phyloP scores from a whole-genome alignment of 192 early-diverging fungal species.

The Cetraspora pellucida region DNA sequence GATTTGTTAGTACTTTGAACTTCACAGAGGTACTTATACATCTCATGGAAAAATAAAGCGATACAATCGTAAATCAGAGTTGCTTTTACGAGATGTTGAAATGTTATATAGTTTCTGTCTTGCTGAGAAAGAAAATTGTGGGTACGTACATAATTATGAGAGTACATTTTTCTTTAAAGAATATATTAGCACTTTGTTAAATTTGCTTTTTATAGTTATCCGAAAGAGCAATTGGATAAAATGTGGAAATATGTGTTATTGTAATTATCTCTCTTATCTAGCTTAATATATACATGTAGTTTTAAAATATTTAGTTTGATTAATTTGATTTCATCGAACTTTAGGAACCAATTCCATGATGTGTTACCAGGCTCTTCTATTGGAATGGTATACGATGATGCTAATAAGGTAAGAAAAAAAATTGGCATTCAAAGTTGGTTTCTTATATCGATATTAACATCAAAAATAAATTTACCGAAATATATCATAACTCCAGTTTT shows the following conservation, averaged over 20 bases:
- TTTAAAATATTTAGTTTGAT: not conserved
- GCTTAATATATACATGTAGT: slow-evolving; percentile 2
- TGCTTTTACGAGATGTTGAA: slow-evolving; percentile 85
- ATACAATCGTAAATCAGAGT: slow-evolving; percentile 84
- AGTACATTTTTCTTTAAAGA: not conserved
- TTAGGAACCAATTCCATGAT: slow-evolving; percentile 94
- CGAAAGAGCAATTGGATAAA: slow-evolving; percentile 71
- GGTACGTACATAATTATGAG: not conserved
- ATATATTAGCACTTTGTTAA: not conserved
- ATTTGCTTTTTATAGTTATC: slow-evolving; percentile 55
- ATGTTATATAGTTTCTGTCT: slow-evolving; percentile 61
- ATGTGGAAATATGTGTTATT: slow-evolving; percentile 90
- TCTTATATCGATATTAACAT: not conserved
- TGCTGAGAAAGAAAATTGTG: slow-evolving; percentile 27
- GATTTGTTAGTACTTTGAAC: slow-evolving; percentile 82
- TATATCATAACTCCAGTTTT: slow-evolving; percentile 38
- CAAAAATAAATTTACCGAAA: slow-evolving; percentile 40
- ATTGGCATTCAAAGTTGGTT: not conserved
- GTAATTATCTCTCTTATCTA: slow-evolving; percentile 42
- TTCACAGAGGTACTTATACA: slow-evolving; percentile 98
- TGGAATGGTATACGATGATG: slow-evolving; percentile 89
- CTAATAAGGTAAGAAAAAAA: slow-evolving; percentile 48
- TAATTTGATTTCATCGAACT: not conserved
- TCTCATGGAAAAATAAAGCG: slow-evolving; percentile 85
- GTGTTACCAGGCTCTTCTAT: slow-evolving; percentile 93